A percentile compares a stretch with the other conserved stretches of the same genome.
These are phyloP conservation scores for Mycotypha africana DNA, from an alignment of 371 early-diverging fungal genomes.

Conservation along the genomic window DNA sequence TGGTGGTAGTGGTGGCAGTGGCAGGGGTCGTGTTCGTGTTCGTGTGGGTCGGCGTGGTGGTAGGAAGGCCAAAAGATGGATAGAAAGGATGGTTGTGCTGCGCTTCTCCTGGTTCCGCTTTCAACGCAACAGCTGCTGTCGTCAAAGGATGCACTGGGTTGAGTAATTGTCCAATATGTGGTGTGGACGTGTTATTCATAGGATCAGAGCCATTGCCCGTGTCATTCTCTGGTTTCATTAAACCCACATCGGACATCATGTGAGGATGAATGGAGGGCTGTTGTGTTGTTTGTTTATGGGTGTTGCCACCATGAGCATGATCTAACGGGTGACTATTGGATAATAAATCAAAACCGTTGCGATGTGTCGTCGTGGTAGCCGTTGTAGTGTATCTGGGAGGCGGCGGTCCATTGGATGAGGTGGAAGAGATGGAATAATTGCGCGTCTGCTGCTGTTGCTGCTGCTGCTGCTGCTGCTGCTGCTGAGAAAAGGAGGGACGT, in stretches of 20 bases:
- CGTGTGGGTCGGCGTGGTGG: no score
- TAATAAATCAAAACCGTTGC: constrained; percentile 18
- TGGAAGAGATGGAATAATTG: constrained; percentile 20
- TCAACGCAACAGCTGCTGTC: no score
- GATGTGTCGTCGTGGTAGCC: no score
- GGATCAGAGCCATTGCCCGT: constrained; percentile 2
- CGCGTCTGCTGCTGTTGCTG: constrained; percentile 12
- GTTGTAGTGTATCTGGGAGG: constrained; percentile 7
- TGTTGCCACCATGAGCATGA: no score
- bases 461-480: constrained; percentile 5
- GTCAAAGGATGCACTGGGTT: constrained; percentile 39
- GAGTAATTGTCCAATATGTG: constrained; percentile 31
- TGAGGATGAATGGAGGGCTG: constrained; percentile 15
- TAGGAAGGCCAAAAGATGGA: no score
- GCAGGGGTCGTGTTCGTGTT: no score
- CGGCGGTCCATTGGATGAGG: constrained; percentile 13
- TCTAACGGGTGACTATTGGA: not conserved
- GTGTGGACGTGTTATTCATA: constrained; percentile 16
- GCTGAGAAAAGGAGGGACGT: not conserved
- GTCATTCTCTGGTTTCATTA: constrained; percentile 2
- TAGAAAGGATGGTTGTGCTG: no score
- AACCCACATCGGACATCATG: constrained; percentile 20
- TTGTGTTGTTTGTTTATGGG: not conserved
- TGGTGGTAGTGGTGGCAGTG: no score
- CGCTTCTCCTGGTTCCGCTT: no score